These are phyloP conservation scores for Phytopythium helicoides DNA, from an alignment of 352 stramenopile genomes.

Conservation along the genomic window DNA sequence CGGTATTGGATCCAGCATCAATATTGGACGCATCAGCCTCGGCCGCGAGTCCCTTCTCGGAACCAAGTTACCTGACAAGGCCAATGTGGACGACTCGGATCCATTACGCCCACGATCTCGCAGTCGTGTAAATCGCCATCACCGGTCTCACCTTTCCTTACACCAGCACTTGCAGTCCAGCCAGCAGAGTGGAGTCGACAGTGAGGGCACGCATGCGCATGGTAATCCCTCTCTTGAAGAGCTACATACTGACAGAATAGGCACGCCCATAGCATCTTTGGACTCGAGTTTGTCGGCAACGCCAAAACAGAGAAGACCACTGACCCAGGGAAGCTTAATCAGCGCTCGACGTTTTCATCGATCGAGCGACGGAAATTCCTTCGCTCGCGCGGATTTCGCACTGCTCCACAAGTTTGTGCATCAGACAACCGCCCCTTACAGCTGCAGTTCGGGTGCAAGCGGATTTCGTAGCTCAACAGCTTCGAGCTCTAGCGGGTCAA, in stretches of 20 bases:
- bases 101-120: neutral
- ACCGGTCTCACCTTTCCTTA: neutral
- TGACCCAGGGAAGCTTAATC: slow-evolving; percentile 39
- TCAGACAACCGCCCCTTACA: slow-evolving; percentile 19
- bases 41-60: slow-evolving; percentile 53
- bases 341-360: slow-evolving; percentile 32
- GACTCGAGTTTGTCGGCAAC: neutral
- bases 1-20: slow-evolving; percentile 26
- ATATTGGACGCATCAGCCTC: slow-evolving; percentile 62
- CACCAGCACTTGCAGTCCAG: slow-evolving; percentile 7
- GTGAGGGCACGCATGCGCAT: neutral
- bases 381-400: slow-evolving; percentile 39
- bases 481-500: neutral
- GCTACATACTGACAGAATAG: too few species aligned
- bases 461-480: neutral
- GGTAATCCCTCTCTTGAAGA: neutral
- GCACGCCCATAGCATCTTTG: neutral
- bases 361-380: slow-evolving; percentile 18
- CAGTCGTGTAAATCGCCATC: neutral
- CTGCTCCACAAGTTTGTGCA: slow-evolving; percentile 78
- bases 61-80: slow-evolving; percentile 28
- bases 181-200: neutral
- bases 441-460: neutral
- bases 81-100: neutral
- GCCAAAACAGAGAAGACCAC: slow-evolving; percentile 31